Conservation (phyloP, 2,329 filamentous ascomycete species). For the Ilyonectria mors-panacis region DNA sequence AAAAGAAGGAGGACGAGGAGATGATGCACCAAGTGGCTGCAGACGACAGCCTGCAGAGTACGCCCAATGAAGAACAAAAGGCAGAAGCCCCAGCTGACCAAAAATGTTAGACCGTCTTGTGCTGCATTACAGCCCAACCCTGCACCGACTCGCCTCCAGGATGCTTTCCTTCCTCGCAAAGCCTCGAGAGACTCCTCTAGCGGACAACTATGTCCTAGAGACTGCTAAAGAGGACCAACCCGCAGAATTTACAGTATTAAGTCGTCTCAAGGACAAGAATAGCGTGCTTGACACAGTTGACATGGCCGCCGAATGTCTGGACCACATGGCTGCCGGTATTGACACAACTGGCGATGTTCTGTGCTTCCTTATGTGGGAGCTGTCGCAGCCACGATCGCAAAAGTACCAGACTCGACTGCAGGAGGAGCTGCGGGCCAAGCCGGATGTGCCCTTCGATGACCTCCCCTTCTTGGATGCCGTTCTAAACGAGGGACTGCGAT, state of each 20-base stretch:
- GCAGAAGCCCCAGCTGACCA: slow-evolving; percentile 28
- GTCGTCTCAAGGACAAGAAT: slow-evolving; percentile 69
- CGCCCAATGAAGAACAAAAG: slow-evolving; percentile 41
- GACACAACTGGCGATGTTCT: slow-evolving; percentile 80
- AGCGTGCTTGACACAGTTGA: slow-evolving; percentile 65
- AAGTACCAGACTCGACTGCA: slow-evolving; percentile 67
- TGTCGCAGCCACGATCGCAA: slow-evolving; percentile 72
- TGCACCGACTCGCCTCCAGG: slow-evolving; percentile 64
- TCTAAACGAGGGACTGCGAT: slow-evolving; percentile 73
- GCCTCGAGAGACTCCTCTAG: slow-evolving; percentile 71
- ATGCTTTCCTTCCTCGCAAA: slow-evolving; percentile 65
- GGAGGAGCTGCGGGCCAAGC: slow-evolving; percentile 64
- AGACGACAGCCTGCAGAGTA: slow-evolving; percentile 77
- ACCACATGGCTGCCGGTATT: slow-evolving; percentile 81
- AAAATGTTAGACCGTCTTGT: slow-evolving; percentile 68
- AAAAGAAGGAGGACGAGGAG: slow-evolving; percentile 68
- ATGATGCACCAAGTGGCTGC: slow-evolving; percentile 80
- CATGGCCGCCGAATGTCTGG: slow-evolving; percentile 77
- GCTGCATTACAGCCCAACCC: slow-evolving; percentile 68
- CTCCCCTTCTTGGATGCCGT: slow-evolving; percentile 75
- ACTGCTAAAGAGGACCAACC: slow-evolving; percentile 62
- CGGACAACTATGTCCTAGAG: slow-evolving; percentile 71
- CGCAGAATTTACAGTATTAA: slow-evolving; percentile 70
- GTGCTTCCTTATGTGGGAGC: slow-evolving; percentile 80
- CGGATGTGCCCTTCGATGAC: slow-evolving; percentile 60